Evolutionary conservation across 192 early-diverging fungal genomes (phyloP), one percentile per base, ranked within the genome.

Genomic region (Coemansia javaensis): DNA sequence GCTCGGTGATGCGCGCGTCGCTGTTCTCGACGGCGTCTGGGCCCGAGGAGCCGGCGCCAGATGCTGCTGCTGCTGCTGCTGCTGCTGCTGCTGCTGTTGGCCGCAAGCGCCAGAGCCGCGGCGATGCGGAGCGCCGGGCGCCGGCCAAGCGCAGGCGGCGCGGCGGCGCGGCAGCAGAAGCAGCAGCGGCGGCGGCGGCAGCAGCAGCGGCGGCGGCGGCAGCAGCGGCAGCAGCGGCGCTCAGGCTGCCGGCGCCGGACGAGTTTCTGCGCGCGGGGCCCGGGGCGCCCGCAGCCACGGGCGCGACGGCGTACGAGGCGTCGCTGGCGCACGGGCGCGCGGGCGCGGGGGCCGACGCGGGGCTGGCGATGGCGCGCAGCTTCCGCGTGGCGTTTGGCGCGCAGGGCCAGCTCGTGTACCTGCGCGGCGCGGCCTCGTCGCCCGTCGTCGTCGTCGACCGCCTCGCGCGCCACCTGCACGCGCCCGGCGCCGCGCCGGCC

Each of bases 321-420:
- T 75, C 71, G 23, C 40, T 75, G 43, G 48, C 71, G 1, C 63
- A 75, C 34, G 69, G 77, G 14, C 53, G 53, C 22, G 70, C 78
- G 11, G 73, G 74, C 7, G 32, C 79, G 25, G 34, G 81, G 22
- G 78, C 77, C 0, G 88, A 93, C 73, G 85, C 86, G 5, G 86
- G 90, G 0, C 44, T 91, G 38, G 80, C 79, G 67, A 87, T 93
- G 82, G 85, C 84, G 13, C 80, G 90, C 32, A 85, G 82, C 47
- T 93, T 85, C 50, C 79, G 91, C 35, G 91, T 86, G 1, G 86
- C 90, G 0, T 97, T 90, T 85, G 90, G 88, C 0, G 81, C 84
- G 0, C 80, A 79, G 43, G 91, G 90, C 12, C 52, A 69, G 34
- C 76, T 92, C 24, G 82, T 83, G 0, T 74, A 72, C 22, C 38